Evolutionary conservation across 2,329 filamentous ascomycete species (phyloP).

Genomic region (Exophiala aquamarina): DNA sequence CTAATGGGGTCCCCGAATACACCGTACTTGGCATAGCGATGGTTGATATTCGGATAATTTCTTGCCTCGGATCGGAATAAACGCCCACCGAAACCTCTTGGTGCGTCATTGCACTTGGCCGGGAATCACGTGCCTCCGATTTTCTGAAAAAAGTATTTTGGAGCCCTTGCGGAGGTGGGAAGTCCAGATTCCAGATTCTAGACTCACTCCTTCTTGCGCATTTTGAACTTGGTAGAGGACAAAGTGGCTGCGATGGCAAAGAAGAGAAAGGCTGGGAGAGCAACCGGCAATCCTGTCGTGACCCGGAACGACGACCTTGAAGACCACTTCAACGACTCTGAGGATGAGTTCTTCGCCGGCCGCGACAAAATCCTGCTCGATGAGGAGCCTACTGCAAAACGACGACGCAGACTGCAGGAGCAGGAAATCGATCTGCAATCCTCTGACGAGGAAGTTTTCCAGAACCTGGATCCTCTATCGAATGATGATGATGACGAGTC

Average conservation of each 20-base stretch:
- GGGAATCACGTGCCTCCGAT: no score
- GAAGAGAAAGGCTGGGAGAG: conserved; percentile 68
- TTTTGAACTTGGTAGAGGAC: conserved; percentile 7
- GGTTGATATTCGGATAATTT: no score
- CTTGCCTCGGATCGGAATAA: no score
- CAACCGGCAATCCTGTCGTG: not conserved
- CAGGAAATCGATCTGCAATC: conserved; percentile 56
- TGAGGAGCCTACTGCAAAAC: conserved; percentile 76
- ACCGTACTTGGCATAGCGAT: no score
- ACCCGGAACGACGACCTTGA: conserved; percentile 34
- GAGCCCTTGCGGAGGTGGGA: conserved; percentile 12
- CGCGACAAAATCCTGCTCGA: conserved; percentile 84
- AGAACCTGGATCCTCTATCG: conserved; percentile 44
- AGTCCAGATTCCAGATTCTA: conserved; percentile 13
- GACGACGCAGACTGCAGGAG: conserved; percentile 67
- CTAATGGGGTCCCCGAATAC: no score
- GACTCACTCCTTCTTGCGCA: no score
- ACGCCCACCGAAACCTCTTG: no score
- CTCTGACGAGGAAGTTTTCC: conserved; percentile 63
- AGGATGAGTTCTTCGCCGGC: conserved; percentile 89
- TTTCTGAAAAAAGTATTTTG: no score
- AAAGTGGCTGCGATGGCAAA: conserved; percentile 47
- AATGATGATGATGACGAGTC: conserved; percentile 44
- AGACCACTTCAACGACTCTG: conserved; percentile 86
- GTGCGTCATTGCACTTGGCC: no score